Evolutionary conservation across 176 grass and related monocot genomes (phyloP), one percentile per base, ranked within the genome.

Genomic region (Canna indica): DNA sequence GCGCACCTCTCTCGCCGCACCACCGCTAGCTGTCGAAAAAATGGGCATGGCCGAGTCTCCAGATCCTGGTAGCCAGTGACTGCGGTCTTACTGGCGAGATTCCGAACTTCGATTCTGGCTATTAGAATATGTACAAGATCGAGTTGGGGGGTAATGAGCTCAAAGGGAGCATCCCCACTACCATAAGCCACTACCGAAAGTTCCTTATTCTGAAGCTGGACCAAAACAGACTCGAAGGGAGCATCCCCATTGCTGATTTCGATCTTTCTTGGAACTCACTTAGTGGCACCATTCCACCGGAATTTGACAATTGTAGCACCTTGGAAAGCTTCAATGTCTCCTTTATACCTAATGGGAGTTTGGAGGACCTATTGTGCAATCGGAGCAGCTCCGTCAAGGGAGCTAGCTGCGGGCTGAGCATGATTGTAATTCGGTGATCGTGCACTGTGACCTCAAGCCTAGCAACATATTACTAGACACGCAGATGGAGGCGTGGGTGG

Each of bases 391-490:
- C 10, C 1, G 69, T 31, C 17, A 30, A 39, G 33, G 76, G 56
- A 22, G 28, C 7, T 11, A 62, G 75, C 18, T 35, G 10, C 58
- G 35, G 62, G 54, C 20, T 69, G 34, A 28, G 53, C 62, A 99
- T 18, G 94, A 99, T 31, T 93, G 94, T 67, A 73, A 44, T 9
- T 86, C 94, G 0, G 63, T 84, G 17, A 87, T 99, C 27, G 89
- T 78, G 11, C 94, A 99, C 81, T 86, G 94, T 0, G 94, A 99
- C 66, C 58, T 99, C n/a, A 99, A 99, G 82, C 94, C 94, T 22
- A 90, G 89, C 78, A 99, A 99, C 74, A 93, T 99, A 75, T 80
- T 99, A 26, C 84, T 99, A 26, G 94, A 99, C 71, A 82, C 80
- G 4, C 80, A 85, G 70, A 99, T 93, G 94, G 89, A 90, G 80